Base-by-base conservation (phyloP, 2,329 filamentous ascomycete genomes). In the Aureobasidium pullulans region DNA sequence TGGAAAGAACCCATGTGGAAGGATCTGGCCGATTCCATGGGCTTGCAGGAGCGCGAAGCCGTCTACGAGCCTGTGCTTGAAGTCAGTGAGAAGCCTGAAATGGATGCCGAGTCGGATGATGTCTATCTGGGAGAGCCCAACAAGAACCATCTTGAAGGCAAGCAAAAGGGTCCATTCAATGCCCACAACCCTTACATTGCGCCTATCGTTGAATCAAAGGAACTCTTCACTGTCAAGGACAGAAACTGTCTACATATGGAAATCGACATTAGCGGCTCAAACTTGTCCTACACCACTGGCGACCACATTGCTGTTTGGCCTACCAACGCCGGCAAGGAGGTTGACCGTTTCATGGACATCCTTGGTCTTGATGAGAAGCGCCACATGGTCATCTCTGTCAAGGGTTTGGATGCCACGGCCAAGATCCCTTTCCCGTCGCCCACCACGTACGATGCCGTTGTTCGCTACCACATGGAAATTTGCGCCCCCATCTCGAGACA, bases 1-100 rank as follows among this genome's bases (percentile, higher is more conserved):
- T 99, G 94, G 94, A 99, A 99, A 78, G 94, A 99, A 69, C 92
- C 92, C 63, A 99, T 99, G 94, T 99, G 95, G 94, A 79, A 83
- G 68, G 89, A 88, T 62, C 80, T 99, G 57, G 81, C 88, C 28
- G 83, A 89, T 65, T 85, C 89, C 70, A 90, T 99, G 87, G 84
- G 84, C 57, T 79, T 99, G 59, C 89, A 97, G 75, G 94, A 99
- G 77, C 91, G 94, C 61, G 95, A 99, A 72, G 90, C 92, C 62
- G 86, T 96, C 62, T 99, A 97, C 73, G 95, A 99, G 73, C 90
- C 94, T 52, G 85, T 92, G 60, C 96, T 96, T 71, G 85, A 84
- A 66, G 86, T 99, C 66, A 83, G 82, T 29, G 88, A 96, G 68
- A 70, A 69, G 64, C 64, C 64, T n/a, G 84, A 86, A 37, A 77